Conservation (phyloP, 495 filamentous ascomycete species). For the Bryoglossum gracile region DNA sequence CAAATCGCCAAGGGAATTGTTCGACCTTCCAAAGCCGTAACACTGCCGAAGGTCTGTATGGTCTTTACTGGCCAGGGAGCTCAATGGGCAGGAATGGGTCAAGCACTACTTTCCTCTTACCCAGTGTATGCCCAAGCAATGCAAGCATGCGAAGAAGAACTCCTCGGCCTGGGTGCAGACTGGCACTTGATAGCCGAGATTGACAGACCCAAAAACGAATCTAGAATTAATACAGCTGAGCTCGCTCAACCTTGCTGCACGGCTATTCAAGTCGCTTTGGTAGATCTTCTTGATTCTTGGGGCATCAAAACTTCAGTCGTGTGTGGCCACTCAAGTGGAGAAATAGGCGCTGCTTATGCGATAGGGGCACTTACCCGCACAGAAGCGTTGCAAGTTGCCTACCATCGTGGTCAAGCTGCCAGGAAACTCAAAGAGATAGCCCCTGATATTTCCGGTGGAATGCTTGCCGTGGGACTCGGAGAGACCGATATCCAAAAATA, state of each 20-base stretch:
- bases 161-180: not conserved
- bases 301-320: not conserved
- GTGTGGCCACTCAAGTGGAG: not conserved
- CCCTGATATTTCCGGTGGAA: constrained; percentile 32
- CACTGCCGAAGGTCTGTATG: too few relatives aligned
- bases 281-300: not conserved
- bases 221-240: not conserved
- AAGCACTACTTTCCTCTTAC: not conserved
- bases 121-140: not conserved
- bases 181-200: not conserved
- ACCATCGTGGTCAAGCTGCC: not conserved
- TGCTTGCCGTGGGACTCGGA: constrained; percentile 45
- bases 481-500: constrained; percentile 33
- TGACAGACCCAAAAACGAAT: too few relatives aligned
- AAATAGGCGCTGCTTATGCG: constrained; percentile 5
- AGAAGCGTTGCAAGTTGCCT: not conserved
- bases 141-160: not conserved
- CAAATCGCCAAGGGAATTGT: not conserved
- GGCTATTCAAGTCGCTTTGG: constrained; percentile 1
- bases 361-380: not conserved
- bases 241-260: constrained; percentile 4
- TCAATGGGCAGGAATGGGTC: constrained; percentile 38
- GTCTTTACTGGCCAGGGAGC: constrained; percentile 12
- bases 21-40: too few relatives aligned
- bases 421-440: not conserved